A percentile compares a stretch with the other conserved stretches of the same genome.
These are phyloP conservation scores for Beauveria sp. DNA, from an alignment of 2,329 filamentous ascomycete genomes.

Conservation along the genomic window DNA sequence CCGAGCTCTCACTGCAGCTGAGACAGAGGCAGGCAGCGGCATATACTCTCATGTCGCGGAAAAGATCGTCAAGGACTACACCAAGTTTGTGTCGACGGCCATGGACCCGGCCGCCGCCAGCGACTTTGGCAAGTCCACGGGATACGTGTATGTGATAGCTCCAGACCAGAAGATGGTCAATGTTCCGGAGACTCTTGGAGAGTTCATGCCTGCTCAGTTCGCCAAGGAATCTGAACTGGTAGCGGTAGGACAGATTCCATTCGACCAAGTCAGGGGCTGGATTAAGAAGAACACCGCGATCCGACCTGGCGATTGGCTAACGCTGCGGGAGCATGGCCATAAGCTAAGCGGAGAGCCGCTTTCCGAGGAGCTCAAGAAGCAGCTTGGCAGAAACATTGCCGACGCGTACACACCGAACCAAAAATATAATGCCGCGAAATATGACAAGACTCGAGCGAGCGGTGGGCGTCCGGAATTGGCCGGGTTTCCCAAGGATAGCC, in stretches of 20 bases:
- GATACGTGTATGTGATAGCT: not conserved
- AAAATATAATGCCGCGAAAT: not conserved
- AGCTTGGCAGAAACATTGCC: not conserved
- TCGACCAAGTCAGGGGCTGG: not conserved
- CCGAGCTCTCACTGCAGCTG: not conserved
- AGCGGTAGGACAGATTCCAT: not conserved
- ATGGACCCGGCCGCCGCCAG: not conserved
- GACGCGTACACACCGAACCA: not conserved
- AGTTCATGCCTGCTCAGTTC: not conserved
- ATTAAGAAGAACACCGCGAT: not conserved
- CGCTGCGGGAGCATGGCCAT: not conserved
- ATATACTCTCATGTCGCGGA: not conserved
- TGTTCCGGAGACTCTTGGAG: not conserved
- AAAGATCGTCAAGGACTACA: not conserved
- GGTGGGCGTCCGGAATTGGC: not conserved
- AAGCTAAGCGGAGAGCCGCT: not conserved
- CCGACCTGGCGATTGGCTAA: not conserved
- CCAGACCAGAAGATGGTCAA: not conserved
- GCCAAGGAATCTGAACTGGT: not conserved
- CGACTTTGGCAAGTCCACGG: not conserved
- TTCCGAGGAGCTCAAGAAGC: not conserved
- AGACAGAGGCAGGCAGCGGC: not conserved
- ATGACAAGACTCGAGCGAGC: not conserved
- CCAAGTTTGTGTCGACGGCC: not conserved
- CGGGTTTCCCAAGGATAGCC: not conserved